Percentiles rank a stretch among this genome's conserved stretches.
Evolutionary conservation across 441 rosid species (phyloP).

Genomic region (Gossypium schwendimanii): DNA sequence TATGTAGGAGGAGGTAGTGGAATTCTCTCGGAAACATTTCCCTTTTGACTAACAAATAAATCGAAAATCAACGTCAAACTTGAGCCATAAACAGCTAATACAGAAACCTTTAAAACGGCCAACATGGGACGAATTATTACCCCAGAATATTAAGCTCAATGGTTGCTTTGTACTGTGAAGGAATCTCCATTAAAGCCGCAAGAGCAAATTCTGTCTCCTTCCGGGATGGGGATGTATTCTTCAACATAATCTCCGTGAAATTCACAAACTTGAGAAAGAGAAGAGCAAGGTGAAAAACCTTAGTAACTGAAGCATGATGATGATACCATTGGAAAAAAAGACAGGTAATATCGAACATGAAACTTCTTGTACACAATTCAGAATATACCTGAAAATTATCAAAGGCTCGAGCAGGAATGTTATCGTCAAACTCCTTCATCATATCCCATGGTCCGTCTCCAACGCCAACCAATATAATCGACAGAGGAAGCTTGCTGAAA

Average conservation of each 20-base stretch:
- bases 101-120: not conserved
- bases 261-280: slow-evolving; percentile 51
- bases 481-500: slow-evolving; percentile 58
- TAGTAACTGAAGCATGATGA: not conserved
- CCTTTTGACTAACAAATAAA: slow-evolving; percentile 23
- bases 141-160: slow-evolving; percentile 56
- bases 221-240: slow-evolving; percentile 35
- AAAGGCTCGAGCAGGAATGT: slow-evolving; percentile 65
- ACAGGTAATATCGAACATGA: not conserved
- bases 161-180: slow-evolving; percentile 67
- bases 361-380: not conserved
- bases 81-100: not conserved
- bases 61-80: not conserved
- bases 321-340: not conserved
- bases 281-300: not conserved
- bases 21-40: slow-evolving; percentile 42
- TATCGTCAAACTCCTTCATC: slow-evolving; percentile 73
- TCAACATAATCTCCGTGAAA: slow-evolving; percentile 63
- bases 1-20: slow-evolving; percentile 55
- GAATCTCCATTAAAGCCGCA: slow-evolving; percentile 69
- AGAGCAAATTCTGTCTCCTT: slow-evolving; percentile 68
- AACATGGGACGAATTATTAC: slow-evolving; percentile 21
- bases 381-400: slow-evolving; percentile 64
- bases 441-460: slow-evolving; percentile 88
- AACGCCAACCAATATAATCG: slow-evolving; percentile 66